A percentile compares a stretch with the other conserved stretches of the same genome.
Conservation (phyloP, 2,329 filamentous ascomycete genomes). For the Colletotrichum salicis region DNA sequence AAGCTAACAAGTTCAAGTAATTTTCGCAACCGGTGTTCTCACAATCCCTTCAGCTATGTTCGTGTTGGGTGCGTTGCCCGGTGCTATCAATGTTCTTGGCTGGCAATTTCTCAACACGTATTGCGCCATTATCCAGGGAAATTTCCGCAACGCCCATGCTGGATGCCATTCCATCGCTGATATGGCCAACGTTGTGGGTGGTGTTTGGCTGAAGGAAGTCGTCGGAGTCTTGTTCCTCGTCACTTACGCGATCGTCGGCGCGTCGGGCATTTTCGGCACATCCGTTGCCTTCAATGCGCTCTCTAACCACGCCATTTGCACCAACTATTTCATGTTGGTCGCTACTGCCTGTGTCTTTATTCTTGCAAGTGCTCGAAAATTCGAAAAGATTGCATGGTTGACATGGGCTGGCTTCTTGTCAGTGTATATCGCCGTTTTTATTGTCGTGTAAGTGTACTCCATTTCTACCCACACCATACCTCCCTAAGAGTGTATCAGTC, state of each 20-base stretch:
- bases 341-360: slow-evolving; percentile 60
- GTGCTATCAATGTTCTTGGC: slow-evolving; percentile 54
- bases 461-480: no score
- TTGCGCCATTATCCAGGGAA: slow-evolving; percentile 51
- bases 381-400: slow-evolving; percentile 70
- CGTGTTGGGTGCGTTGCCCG: slow-evolving; percentile 53
- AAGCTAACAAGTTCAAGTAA: slow-evolving; percentile 40
- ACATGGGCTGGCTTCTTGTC: slow-evolving; percentile 70
- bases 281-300: slow-evolving; percentile 70
- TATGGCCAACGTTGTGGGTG: slow-evolving; percentile 68
- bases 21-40: slow-evolving; percentile 56
- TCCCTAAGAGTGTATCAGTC: no score
- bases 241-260: slow-evolving; percentile 66
- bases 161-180: slow-evolving; percentile 58
- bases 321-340: slow-evolving; percentile 66
- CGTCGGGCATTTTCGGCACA: slow-evolving; percentile 68
- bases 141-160: slow-evolving; percentile 51
- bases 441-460: slow-evolving; percentile 56
- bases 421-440: slow-evolving; percentile 67
- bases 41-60: slow-evolving; percentile 55
- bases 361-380: slow-evolving; percentile 65
- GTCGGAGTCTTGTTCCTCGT: slow-evolving; percentile 66
- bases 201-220: slow-evolving; percentile 61
- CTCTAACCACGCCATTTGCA: slow-evolving; percentile 67
- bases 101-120: slow-evolving; percentile 55